phyloP scores from a whole-genome alignment of 495 filamentous ascomycete species.

The Daldinia loculata region DNA sequence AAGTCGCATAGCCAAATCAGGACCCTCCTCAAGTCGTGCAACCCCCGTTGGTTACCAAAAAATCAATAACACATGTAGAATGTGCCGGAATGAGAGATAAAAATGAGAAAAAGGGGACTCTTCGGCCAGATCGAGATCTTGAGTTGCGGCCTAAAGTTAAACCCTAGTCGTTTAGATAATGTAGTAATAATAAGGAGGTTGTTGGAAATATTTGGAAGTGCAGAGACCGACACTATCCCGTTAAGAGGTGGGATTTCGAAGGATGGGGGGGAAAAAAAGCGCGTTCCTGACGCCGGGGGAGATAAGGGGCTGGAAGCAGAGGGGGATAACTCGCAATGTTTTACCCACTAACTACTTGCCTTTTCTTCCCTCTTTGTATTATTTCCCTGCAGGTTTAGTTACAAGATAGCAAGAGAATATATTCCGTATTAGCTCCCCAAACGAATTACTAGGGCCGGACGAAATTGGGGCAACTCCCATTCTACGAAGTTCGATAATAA shows the following conservation, averaged over 20 bases:
- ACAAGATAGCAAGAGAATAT: not conserved
- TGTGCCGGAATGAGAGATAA: conserved; percentile 1
- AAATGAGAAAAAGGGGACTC: conserved; percentile 7
- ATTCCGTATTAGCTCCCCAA: not conserved
- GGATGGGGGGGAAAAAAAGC: conserved; percentile 7
- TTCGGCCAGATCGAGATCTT: conserved; percentile 33
- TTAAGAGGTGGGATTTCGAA: conserved; percentile 16
- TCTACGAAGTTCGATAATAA: conserved; percentile 20
- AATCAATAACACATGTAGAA: conserved; percentile 6
- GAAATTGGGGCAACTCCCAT: conserved; percentile 22
- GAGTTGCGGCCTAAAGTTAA: conserved; percentile 12
- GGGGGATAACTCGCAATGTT: conserved; percentile 16
- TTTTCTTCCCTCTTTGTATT: not conserved
- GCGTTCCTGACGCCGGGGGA: conserved; percentile 29
- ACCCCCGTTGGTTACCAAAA: not conserved
- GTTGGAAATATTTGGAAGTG: conserved; percentile 21
- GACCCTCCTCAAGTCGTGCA: conserved; percentile 8
- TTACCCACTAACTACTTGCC: conserved; percentile 2
- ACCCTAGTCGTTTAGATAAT: not conserved
- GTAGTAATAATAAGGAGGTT: conserved; percentile 9
- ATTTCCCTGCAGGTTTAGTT: not conserved
- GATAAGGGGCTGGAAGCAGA: conserved; percentile 17
- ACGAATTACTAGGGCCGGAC: conserved; percentile 25
- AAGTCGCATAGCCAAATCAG: conserved; percentile 2
- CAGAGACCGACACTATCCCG: not conserved